Percentiles rank a stretch among this genome's conserved stretches.
phyloP scores from a whole-genome alignment of 1,284 basidiomycete species.

The Waitea zeae region DNA sequence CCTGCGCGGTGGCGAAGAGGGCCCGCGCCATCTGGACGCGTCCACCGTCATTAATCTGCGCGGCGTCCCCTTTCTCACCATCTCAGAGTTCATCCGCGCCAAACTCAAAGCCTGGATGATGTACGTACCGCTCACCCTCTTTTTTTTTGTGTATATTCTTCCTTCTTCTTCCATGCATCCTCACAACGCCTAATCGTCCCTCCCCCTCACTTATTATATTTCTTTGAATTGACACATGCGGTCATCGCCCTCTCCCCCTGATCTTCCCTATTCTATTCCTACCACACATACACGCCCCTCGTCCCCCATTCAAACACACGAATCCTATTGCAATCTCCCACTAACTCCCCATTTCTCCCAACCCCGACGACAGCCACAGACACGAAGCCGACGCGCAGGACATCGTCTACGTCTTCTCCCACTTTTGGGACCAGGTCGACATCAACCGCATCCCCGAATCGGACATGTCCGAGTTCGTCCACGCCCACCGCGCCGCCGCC shows the following conservation, averaged over 20 bases:
- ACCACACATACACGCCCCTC: no score
- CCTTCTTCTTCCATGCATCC: no score
- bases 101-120: conserved; percentile 65
- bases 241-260: no score
- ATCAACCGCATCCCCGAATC: conserved; percentile 66
- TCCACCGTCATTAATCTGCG: conserved; percentile 47
- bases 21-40: conserved; percentile 51
- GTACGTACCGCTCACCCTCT: conserved; percentile 24
- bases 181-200: no score
- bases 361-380: no score
- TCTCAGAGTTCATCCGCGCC: conserved; percentile 65
- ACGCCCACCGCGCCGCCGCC: conserved; percentile 30
- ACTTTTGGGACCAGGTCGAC: conserved; percentile 62
- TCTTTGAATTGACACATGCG: no score
- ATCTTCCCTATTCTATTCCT: no score
- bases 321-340: background rate
- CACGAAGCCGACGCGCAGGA: conserved; percentile 55
- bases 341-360: conserved; percentile 11
- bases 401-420: conserved; percentile 44
- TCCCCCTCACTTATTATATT: no score
- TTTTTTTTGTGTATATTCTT: no score
- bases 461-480: conserved; percentile 60
- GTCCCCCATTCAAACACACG: background rate
- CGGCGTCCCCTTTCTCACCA: conserved; percentile 53
- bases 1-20: conserved; percentile 59